phyloP scores from a whole-genome alignment of 2,329 filamentous ascomycete species.

The Metarhizium humberi region DNA sequence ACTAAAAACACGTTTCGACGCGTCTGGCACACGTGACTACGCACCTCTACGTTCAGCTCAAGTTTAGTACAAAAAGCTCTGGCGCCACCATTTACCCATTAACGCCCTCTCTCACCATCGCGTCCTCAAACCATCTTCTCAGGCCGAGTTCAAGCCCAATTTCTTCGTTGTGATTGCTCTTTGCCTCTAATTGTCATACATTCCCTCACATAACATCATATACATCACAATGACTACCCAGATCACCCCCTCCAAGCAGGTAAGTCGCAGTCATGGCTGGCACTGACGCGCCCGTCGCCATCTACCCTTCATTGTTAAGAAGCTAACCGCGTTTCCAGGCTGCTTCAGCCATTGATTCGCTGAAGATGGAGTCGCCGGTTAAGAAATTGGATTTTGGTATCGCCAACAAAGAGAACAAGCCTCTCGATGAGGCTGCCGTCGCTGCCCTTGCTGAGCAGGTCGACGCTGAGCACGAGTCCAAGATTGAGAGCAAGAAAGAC shows the following conservation, averaged over 20 bases:
- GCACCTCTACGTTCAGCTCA: constrained; percentile 16
- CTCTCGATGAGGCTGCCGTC: constrained; percentile 40
- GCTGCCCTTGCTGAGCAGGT: constrained; percentile 44
- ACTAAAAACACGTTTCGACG: constrained; percentile 23
- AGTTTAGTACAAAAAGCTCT: constrained; percentile 25
- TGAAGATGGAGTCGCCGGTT: constrained; percentile 87
- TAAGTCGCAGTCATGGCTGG: constrained; percentile 22
- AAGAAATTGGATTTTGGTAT: constrained; percentile 79
- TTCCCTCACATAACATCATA: constrained; percentile 6
- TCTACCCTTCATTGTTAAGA: constrained; percentile 9
- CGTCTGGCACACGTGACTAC: constrained; percentile 29
- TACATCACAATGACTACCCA: constrained; percentile 60
- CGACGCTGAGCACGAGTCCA: constrained; percentile 52
- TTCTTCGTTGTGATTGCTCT: constrained; percentile 10
- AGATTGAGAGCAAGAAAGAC: constrained; percentile 30
- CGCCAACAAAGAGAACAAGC: constrained; percentile 74
- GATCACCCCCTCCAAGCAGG: constrained; percentile 53
- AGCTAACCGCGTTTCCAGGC: constrained; percentile 48
- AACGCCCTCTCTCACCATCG: constrained; percentile 17
- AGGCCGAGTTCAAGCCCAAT: constrained; percentile 12
- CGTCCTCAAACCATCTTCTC: constrained; percentile 16
- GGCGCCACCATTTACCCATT: constrained; percentile 16
- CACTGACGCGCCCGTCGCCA: background rate
- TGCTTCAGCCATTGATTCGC: constrained; percentile 73
- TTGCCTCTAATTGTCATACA: constrained; percentile 4